Evolutionary conservation across 129 eudicot genomes (phyloP).

Genomic region (Artemisia tridentata): DNA sequence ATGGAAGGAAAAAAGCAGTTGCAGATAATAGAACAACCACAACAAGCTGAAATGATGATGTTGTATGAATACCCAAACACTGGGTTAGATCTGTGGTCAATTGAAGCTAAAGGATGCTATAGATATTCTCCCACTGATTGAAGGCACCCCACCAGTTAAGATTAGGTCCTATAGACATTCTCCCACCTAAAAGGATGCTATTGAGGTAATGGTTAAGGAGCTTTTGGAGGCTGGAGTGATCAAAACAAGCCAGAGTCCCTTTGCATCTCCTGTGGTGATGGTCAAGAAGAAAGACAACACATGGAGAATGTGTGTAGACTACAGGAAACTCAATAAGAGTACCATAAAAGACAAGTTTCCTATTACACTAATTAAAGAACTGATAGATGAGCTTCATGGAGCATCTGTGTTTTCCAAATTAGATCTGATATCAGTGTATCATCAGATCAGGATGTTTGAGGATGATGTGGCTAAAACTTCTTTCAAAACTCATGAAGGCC

Average conservation of each 20-base stretch:
- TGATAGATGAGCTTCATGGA: neutral
- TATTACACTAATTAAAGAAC: neutral
- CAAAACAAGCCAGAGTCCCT: neutral
- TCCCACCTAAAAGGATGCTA: neutral
- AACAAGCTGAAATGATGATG: no score
- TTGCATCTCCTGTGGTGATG: neutral
- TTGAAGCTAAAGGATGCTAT: neutral
- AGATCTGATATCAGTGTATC: no score
- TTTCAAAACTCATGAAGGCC: no score
- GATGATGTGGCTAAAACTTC: no score
- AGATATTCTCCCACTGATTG: neutral
- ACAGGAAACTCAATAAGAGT: neutral
- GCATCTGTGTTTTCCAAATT: no score
- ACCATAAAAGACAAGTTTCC: neutral
- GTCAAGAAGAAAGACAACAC: neutral
- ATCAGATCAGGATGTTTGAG: no score
- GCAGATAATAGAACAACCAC: no score
- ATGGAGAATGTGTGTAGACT: neutral
- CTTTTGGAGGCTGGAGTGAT: neutral
- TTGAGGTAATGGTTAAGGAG: neutral
- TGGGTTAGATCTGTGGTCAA: neutral
- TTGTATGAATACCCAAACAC: no score
- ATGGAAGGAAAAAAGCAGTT: no score
- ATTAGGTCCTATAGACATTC: neutral
- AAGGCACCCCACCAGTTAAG: neutral